These are phyloP conservation scores for Ajuga chamaepitys DNA, from an alignment of 257 asterid genomes.

Conservation along the genomic window DNA sequence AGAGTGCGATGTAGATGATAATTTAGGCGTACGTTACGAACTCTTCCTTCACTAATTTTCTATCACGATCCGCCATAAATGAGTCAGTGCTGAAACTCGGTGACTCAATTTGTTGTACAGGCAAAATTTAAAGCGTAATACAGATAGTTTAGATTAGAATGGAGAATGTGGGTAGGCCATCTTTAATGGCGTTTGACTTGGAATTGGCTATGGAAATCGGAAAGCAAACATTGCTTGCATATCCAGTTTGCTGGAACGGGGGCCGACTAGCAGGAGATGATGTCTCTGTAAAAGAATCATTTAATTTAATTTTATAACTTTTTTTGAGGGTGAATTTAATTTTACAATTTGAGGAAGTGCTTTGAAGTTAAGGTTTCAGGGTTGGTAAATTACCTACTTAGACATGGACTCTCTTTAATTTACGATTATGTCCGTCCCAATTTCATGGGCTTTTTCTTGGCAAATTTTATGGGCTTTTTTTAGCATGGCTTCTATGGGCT, in stretches of 20 bases:
- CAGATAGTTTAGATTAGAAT: background rate
- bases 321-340: too few relatives aligned
- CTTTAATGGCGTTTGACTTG: constrained; percentile 1
- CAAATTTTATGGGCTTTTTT: too few relatives aligned
- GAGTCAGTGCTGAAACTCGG: background rate
- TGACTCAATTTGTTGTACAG: background rate
- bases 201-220: background rate
- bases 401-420: background rate
- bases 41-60: constrained; percentile 40
- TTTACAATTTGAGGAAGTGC: too few relatives aligned
- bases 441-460: too few relatives aligned
- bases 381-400: background rate
- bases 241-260: constrained; percentile 3
- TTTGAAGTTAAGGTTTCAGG: background rate
- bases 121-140: background rate
- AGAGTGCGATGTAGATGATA: constrained; percentile 83
- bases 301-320: too few relatives aligned
- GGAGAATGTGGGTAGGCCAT: background rate
- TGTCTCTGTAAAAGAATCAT: background rate
- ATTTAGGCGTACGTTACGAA: constrained; percentile 63
- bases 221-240: constrained; percentile 1
- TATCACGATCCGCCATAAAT: constrained; percentile 68
- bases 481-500: too few relatives aligned
- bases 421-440: too few relatives aligned
- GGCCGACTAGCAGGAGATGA: background rate